Evolutionary conservation across 1,139 yeast species (phyloP).

Genomic region (Scheffersomyces segobiensis): DNA sequence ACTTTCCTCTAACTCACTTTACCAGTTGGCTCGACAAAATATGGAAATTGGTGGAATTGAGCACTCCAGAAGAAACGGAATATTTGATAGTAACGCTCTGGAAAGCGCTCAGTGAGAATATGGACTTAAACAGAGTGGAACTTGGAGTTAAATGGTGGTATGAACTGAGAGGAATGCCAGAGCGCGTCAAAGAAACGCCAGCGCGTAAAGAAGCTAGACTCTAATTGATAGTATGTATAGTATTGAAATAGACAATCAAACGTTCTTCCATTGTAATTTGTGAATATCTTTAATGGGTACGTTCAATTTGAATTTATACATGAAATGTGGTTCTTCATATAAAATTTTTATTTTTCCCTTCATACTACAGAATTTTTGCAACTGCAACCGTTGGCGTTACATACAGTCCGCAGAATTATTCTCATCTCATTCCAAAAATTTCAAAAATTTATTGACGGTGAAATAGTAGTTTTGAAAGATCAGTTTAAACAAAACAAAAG

Average conservation of each 20-base stretch:
- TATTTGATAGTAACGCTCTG: slow-evolving; percentile 35
- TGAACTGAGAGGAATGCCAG: slow-evolving; percentile 18
- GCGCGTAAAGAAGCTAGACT: neutral
- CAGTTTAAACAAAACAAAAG: slow-evolving; percentile 45
- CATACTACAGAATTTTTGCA: neutral
- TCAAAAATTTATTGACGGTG: slow-evolving; percentile 58
- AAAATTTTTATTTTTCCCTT: no score
- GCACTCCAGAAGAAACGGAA: slow-evolving; percentile 31
- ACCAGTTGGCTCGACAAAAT: slow-evolving; percentile 50
- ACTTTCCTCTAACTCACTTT: slow-evolving; percentile 46
- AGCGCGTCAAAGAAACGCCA: neutral
- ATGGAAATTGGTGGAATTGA: slow-evolving; percentile 37
- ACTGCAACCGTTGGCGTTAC: neutral
- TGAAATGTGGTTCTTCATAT: no score
- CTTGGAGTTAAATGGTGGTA: slow-evolving; percentile 73
- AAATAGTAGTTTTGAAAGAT: slow-evolving; percentile 66
- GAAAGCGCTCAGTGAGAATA: slow-evolving; percentile 45
- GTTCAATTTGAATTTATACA: no score
- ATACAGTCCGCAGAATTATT: slow-evolving; percentile 18
- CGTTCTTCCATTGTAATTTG: neutral
- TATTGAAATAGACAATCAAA: neutral
- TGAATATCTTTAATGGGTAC: neutral
- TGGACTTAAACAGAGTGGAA: slow-evolving; percentile 62
- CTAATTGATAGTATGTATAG: neutral
- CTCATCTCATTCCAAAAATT: slow-evolving; percentile 37